phyloP scores from a whole-genome alignment of 176 grass and related monocot genomes.

The Oryza nivara region DNA sequence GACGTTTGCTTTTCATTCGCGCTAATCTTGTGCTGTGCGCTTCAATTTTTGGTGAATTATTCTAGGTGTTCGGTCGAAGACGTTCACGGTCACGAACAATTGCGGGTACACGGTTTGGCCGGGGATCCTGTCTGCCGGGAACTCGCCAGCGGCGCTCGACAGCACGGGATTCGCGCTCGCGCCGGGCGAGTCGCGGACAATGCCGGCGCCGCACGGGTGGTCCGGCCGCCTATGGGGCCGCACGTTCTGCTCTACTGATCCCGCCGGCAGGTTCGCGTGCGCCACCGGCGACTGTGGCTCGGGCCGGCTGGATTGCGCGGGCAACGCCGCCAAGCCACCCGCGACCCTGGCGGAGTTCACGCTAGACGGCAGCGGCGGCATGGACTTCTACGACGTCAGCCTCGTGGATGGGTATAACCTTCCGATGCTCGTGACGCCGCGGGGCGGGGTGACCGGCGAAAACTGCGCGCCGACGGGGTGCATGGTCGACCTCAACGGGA shows the following conservation, averaged over 20 bases:
- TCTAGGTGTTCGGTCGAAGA: too few species aligned
- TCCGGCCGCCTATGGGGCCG: conserved; percentile 24
- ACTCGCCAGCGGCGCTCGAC: too few species aligned
- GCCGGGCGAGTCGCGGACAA: not conserved
- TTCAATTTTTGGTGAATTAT: too few species aligned
- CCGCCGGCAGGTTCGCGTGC: not conserved
- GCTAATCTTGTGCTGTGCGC: too few species aligned
- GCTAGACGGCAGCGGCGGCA: conserved; percentile 50
- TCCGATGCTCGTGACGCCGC: conserved; percentile 64
- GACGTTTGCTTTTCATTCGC: too few species aligned
- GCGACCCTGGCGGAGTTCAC: conserved; percentile 90
- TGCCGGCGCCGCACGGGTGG: not conserved
- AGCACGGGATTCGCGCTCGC: not conserved
- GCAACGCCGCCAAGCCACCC: conserved; percentile 20
- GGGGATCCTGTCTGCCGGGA: too few species aligned
- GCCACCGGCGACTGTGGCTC: too few species aligned
- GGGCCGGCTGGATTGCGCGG: too few species aligned
- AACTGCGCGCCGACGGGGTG: conserved; percentile 46
- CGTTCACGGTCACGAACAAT: too few species aligned
- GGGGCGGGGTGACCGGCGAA: not conserved
- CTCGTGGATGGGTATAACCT: conserved; percentile 92
- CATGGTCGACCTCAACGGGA: conserved; percentile 54
- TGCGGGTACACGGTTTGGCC: too few species aligned
- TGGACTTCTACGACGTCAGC: conserved; percentile 97
- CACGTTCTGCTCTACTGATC: not conserved